Conservation (phyloP, 441 rosid genomes). For the Euphorbia corollata region DNA sequence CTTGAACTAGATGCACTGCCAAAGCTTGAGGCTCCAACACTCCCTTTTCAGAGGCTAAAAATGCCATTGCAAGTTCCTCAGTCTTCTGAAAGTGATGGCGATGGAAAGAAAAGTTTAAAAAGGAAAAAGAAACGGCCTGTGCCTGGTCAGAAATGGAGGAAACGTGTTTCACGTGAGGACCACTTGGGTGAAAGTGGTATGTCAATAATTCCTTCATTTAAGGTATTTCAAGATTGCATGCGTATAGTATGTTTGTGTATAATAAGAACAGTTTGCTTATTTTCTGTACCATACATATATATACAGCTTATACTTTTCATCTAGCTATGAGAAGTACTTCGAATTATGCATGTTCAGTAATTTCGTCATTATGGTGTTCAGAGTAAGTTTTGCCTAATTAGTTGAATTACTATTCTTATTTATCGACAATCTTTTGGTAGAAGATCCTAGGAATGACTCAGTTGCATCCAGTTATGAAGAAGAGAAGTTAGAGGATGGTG, state of each 20-base stretch:
- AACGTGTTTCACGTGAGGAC: slow-evolving; percentile 55
- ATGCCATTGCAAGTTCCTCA: slow-evolving; percentile 38
- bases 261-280: slow-evolving; percentile 10
- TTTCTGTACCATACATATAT: background rate
- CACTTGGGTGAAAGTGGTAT: slow-evolving; percentile 50
- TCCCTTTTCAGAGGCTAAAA: slow-evolving; percentile 71
- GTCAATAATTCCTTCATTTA: slow-evolving; percentile 21
- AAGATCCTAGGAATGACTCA: slow-evolving; percentile 30
- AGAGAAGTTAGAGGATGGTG: slow-evolving; percentile 47
- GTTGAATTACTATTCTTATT: background rate
- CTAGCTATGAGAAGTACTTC: too few species aligned
- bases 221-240: slow-evolving; percentile 15
- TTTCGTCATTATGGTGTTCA: too few species aligned
- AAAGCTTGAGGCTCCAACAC: slow-evolving; percentile 73
- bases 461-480: slow-evolving; percentile 46
- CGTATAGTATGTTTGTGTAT: slow-evolving; percentile 7
- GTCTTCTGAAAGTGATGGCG: slow-evolving; percentile 40
- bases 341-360: too few species aligned
- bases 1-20: slow-evolving; percentile 68
- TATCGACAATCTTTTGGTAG: slow-evolving; percentile 28
- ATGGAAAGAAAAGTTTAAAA: slow-evolving; percentile 34
- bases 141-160: slow-evolving; percentile 83
- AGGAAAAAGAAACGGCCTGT: slow-evolving; percentile 68
- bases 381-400: too few species aligned
- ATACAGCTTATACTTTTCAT: background rate